Base-by-base conservation (phyloP, 1,284 basidiomycete species). In the Melampsora americana region DNA sequence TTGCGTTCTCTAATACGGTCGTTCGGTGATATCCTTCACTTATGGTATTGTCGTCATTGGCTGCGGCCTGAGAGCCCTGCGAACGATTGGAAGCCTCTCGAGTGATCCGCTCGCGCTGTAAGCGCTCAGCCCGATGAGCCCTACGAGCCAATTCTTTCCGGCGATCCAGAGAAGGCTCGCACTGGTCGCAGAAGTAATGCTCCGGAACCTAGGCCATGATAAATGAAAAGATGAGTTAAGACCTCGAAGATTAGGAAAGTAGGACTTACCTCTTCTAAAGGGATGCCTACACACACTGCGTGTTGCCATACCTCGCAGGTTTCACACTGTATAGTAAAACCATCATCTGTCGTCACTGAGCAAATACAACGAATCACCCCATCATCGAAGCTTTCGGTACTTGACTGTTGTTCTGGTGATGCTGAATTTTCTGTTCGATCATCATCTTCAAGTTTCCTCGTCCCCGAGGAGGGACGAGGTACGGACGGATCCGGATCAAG, bases 301-400 rank as follows among this genome's bases (percentile, higher is more conserved):
- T 97, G 94, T 80, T 92, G 92, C 93, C 94, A 96, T 23, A 91
- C 87, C 30, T 87, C 87, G 83, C 95, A 97, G 69, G 86, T 84
- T 82, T 96, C 95, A 83, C 94, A 97, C 32, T 92, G 92, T 77
- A 96, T 93, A 20, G 90, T 92, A 84, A 93, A 94, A 20, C 93
- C 93, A 82, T 95, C 93, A 84, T 95, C 94, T 80, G 89, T 87
- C 60, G 87, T 85, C 78, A 81, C 83, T 9, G 79, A 88, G 80
- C 92, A 93, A 69, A 92, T 90, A 81, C 92, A 93, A 64, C 85
- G 86, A 83, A 77, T 77, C 18, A 77, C 56, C 0, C 74, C 74
- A 59, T 77, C 74, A 39, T 77, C 74, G 4, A 59, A 35, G 53
- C 32, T 26, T n/a, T 53, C 66, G 26, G 60, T 66, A 44, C 39